A percentile compares a stretch with the other conserved stretches of the same genome.
Evolutionary conservation across 106 monocot species (phyloP).

Genomic region (Iris macrosiphon): DNA sequence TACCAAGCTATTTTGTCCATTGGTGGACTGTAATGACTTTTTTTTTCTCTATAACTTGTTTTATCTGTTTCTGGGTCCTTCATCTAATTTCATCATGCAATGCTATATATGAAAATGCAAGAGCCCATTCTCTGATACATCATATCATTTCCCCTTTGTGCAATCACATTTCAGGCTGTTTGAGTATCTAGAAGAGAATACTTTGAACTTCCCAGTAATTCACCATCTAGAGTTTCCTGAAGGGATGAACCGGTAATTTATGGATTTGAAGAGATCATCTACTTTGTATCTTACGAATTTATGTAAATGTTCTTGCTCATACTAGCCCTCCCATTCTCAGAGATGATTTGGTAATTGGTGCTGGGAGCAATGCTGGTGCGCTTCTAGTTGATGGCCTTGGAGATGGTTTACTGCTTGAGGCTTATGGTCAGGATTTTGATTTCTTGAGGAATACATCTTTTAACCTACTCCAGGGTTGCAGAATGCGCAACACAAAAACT

Average conservation of each 20-base stretch:
- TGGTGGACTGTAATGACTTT: neutral
- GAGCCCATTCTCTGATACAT: neutral
- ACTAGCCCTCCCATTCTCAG: slow-evolving; percentile 25
- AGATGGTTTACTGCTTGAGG: slow-evolving; percentile 85
- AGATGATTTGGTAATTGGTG: slow-evolving; percentile 90
- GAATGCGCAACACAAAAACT: slow-evolving; percentile 99
- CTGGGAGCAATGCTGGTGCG: slow-evolving; percentile 81
- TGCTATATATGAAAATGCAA: too few species aligned
- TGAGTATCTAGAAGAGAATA: slow-evolving; percentile 70
- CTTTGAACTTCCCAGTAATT: slow-evolving; percentile 78
- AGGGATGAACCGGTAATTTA: slow-evolving; percentile 42
- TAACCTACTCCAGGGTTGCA: slow-evolving; percentile 97
- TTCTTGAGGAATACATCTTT: slow-evolving; percentile 97
- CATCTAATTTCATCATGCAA: neutral
- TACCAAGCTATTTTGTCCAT: neutral
- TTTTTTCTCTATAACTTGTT: neutral
- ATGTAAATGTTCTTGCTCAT: slow-evolving; percentile 4
- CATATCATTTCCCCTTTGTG: neutral
- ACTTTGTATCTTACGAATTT: neutral
- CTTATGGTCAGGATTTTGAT: slow-evolving; percentile 83
- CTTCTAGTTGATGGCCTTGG: slow-evolving; percentile 98
- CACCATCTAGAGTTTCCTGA: slow-evolving; percentile 86
- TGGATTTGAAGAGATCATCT: neutral
- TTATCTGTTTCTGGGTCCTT: neutral
- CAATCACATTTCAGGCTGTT: slow-evolving; percentile 85